Evolutionary conservation across 2,329 filamentous ascomycete species (phyloP).

Genomic region (Purpureocillium takamizusanense): DNA sequence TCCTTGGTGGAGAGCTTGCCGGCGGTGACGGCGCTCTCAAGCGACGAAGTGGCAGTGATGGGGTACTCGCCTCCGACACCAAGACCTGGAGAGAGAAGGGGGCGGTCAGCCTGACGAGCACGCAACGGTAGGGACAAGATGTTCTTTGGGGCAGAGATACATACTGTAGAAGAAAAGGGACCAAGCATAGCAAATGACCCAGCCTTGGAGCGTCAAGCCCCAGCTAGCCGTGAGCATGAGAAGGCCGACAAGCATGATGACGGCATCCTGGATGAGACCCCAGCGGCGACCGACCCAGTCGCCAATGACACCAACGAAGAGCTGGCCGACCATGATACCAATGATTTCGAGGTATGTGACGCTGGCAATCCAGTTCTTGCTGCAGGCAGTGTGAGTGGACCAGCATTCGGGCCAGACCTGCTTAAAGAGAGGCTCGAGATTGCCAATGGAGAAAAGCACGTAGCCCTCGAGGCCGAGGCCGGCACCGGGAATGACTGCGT

Average conservation of each 20-base stretch:
- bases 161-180: slow-evolving; percentile 68
- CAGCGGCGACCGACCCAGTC: slow-evolving; percentile 82
- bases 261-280: slow-evolving; percentile 90
- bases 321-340: slow-evolving; percentile 91
- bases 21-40: slow-evolving; percentile 81
- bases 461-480: slow-evolving; percentile 91
- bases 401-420: slow-evolving; percentile 73
- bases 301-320: slow-evolving; percentile 66
- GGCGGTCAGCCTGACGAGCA: not conserved
- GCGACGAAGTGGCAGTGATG: slow-evolving; percentile 91
- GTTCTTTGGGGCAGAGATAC: not conserved
- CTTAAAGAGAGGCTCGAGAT: slow-evolving; percentile 74
- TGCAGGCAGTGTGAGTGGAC: slow-evolving; percentile 58
- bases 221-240: slow-evolving; percentile 87
- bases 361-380: slow-evolving; percentile 69
- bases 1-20: slow-evolving; percentile 85
- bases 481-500: slow-evolving; percentile 86
- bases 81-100: slow-evolving; percentile 23
- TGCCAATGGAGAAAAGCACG: slow-evolving; percentile 94
- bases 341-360: slow-evolving; percentile 88
- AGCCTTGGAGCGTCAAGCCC: slow-evolving; percentile 80
- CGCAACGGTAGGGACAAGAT: not conserved
- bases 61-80: slow-evolving; percentile 83
- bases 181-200: slow-evolving; percentile 96
- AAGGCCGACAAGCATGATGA: slow-evolving; percentile 88